Conservation (phyloP, 2,329 filamentous ascomycete species). For the Bipolaris bicolor region DNA sequence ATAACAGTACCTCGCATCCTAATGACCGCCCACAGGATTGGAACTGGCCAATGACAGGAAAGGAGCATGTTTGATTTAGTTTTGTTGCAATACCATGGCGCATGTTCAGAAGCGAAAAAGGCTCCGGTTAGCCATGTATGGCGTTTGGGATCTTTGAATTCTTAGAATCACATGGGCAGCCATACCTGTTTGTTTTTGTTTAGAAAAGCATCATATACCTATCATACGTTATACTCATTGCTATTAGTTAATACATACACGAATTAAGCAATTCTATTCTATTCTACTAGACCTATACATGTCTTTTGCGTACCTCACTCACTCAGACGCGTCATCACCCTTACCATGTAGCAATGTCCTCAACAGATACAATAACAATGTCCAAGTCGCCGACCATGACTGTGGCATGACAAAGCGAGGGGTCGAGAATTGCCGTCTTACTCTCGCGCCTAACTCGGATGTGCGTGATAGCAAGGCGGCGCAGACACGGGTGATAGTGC, state of each 20-base stretch:
- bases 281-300: neutral
- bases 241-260: too few species aligned
- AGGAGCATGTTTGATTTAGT: constrained; percentile 19
- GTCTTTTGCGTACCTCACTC: neutral
- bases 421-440: neutral
- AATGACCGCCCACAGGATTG: constrained; percentile 15
- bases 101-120: neutral
- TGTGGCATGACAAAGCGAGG: neutral
- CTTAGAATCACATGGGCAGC: neutral
- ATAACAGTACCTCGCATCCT: constrained; percentile 2
- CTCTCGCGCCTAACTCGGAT: neutral
- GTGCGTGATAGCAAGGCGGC: neutral
- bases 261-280: neutral
- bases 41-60: constrained; percentile 10
- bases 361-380: too few species aligned
- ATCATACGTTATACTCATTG: neutral
- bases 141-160: neutral
- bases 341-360: neutral
- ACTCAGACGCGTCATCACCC: neutral
- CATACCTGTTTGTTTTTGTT: neutral
- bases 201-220: neutral
- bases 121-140: neutral
- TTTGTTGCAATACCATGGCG: neutral
- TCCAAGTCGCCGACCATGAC: neutral
- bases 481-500: neutral